Base-by-base conservation (phyloP, 2,329 filamentous ascomycete species). In the Pezicula rhizophila region DNA sequence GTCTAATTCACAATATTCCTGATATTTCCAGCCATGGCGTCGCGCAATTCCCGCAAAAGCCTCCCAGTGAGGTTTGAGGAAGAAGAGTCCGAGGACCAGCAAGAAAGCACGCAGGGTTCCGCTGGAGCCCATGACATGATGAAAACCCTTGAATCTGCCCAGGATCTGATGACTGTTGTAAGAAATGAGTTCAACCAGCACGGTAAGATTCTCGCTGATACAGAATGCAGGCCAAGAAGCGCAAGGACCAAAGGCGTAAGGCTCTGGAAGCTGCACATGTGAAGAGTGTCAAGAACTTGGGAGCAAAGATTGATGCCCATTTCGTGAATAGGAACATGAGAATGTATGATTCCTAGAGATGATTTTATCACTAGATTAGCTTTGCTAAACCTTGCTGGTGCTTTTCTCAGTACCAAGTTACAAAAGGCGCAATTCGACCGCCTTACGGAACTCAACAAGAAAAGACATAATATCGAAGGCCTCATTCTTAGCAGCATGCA, bases 401-500 rank as follows among this genome's bases (percentile, higher is more conserved):
- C 45, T n/a, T 41, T 20, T 17, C 37, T 15, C 25, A 64, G 61
- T 25, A 46, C 34, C 8, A 60, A 59, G 33, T 34, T 53, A 8
- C 62, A 59, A 37, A 48, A 55, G 14, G 51, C 35, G 20, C 47
- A 52, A 23, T 60, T 57, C 55, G 52, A 46, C 10, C 54, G 50
- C 51, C 59, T 65, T 11, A 48, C 55, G n/a, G 46, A 52, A 37
- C 39, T 65, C 14, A 58, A 63, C 44, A 55, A 53, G 42, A 60
- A 54, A 48, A 57, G 61, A 7, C 50, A 58, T 26, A 42, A 28
- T 2, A 47, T 65, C 8, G 63, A 65, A 45, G 26, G 35, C 11
- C 52, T 46, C 2, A 65, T 65, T 38, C 37, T 64, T 8, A 44
- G 39, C 25, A 63, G 53, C 49, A 63, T 63, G 51, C 56, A 48